phyloP scores from a whole-genome alignment of 257 asterid genomes.

The Leptodermis oblonga region DNA sequence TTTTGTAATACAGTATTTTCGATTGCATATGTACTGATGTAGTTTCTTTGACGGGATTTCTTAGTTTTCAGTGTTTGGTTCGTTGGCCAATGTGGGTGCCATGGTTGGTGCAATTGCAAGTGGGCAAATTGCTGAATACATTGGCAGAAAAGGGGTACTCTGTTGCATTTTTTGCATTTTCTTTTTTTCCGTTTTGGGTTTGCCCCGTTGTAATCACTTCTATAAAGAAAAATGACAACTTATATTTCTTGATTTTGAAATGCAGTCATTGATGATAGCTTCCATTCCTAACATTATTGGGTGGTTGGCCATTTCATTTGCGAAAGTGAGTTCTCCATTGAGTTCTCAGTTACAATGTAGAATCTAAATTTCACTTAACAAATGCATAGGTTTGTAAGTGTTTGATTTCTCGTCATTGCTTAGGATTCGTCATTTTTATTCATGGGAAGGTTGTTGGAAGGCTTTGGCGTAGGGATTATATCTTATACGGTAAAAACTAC shows the following conservation, averaged over 20 bases:
- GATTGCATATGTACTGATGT: not conserved
- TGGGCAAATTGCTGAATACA: slow-evolving; percentile 83
- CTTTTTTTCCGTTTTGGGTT: not conserved
- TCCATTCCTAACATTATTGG: slow-evolving; percentile 82
- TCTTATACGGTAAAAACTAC: slow-evolving; percentile 70
- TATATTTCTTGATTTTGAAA: slow-evolving; percentile 15
- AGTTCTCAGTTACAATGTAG: not conserved
- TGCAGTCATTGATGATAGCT: slow-evolving; percentile 88
- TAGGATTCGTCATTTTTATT: slow-evolving; percentile 82
- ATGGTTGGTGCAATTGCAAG: slow-evolving; percentile 93
- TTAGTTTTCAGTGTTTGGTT: slow-evolving; percentile 83
- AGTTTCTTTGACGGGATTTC: slow-evolving; percentile 3
- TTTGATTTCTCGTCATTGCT: not conserved
- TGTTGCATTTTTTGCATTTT: not conserved
- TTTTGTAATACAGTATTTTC: not conserved
- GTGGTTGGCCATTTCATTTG: slow-evolving; percentile 86
- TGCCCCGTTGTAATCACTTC: not conserved
- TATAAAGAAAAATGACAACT: not conserved
- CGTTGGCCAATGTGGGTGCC: slow-evolving; percentile 88
- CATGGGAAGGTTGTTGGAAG: slow-evolving; percentile 89
- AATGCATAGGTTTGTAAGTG: not conserved
- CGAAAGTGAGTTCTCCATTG: slow-evolving; percentile 47
- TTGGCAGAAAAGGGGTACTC: slow-evolving; percentile 87
- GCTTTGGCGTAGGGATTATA: slow-evolving; percentile 88
- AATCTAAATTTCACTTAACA: not conserved